phyloP scores from a whole-genome alignment of 1,284 basidiomycete species.

The Microbotryum lychnidis-dioicae region DNA sequence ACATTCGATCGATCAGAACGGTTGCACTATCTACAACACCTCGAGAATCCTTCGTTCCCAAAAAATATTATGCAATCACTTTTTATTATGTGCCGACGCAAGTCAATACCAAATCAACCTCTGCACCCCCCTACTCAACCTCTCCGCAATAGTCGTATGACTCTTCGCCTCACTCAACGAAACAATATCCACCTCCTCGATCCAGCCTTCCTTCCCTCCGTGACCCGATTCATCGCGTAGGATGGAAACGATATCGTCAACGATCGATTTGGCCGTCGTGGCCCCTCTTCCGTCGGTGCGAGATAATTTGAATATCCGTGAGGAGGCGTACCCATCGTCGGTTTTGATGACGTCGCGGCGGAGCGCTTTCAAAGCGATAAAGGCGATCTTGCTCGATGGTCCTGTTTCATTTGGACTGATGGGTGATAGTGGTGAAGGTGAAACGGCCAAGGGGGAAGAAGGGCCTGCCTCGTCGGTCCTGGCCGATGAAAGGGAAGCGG shows the following conservation, averaged over 20 bases:
- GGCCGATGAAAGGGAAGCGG: not conserved
- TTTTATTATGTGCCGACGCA: no score
- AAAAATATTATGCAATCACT: no score
- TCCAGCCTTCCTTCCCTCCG: slow-evolving; percentile 46
- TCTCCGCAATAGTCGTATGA: slow-evolving; percentile 20
- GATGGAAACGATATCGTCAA: slow-evolving; percentile 61
- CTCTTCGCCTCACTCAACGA: slow-evolving; percentile 47
- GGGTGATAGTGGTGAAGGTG: not conserved
- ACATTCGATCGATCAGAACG: no score
- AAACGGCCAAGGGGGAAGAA: not conserved
- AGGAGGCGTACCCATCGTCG: slow-evolving; percentile 40
- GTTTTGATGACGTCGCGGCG: slow-evolving; percentile 34
- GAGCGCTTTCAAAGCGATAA: slow-evolving; percentile 46
- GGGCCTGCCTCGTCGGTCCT: not conserved
- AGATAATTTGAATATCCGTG: slow-evolving; percentile 60
- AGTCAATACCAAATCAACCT: slow-evolving; percentile 12
- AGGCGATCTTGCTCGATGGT: slow-evolving; percentile 9
- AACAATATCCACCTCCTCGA: slow-evolving; percentile 65
- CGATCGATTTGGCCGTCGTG: slow-evolving; percentile 67
- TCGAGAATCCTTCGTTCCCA: no score
- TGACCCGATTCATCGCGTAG: slow-evolving; percentile 54
- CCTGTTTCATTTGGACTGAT: slow-evolving; percentile 4
- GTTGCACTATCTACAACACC: no score
- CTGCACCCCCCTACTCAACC: slow-evolving; percentile 8
- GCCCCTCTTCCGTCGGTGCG: slow-evolving; percentile 58